Evolutionary conservation across 805 yeast species (phyloP).

Genomic region (Candida caryicola): DNA sequence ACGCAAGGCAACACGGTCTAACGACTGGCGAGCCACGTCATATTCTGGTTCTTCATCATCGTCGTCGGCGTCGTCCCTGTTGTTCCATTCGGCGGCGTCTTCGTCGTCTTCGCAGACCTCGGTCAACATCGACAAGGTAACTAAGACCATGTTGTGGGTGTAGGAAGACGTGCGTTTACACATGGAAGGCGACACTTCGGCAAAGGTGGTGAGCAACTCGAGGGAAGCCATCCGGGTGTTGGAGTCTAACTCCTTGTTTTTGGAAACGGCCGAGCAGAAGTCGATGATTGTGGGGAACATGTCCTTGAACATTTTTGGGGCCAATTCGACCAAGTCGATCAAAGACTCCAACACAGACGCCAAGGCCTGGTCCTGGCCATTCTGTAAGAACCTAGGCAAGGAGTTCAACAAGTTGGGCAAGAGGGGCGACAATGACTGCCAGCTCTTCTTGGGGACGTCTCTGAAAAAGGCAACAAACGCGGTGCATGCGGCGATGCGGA

Average conservation of each 20-base stretch:
- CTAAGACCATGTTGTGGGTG: constrained; percentile 66
- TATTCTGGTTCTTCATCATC: constrained; percentile 80
- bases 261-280: constrained; percentile 80
- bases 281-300: constrained; percentile 87
- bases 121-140: constrained; percentile 80
- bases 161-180: constrained; percentile 77
- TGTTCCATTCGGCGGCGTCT: constrained; percentile 85
- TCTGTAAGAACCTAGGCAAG: constrained; percentile 76
- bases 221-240: constrained; percentile 80
- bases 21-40: constrained; percentile 90
- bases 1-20: constrained; percentile 84
- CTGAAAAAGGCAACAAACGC: constrained; percentile 91
- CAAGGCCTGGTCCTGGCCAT: constrained; percentile 76
- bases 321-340: constrained; percentile 86
- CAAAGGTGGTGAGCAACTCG: constrained; percentile 84
- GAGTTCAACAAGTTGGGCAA: constrained; percentile 84
- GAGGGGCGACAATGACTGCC: constrained; percentile 75
- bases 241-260: constrained; percentile 76
- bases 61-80: constrained; percentile 70
- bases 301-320: constrained; percentile 90
- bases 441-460: constrained; percentile 69
- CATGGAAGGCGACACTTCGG: constrained; percentile 94
- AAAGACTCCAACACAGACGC: constrained; percentile 85
- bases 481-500: constrained; percentile 84
- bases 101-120: constrained; percentile 89